Conservation (phyloP, 306 rosid species). For the Astragalus membranaceus region DNA sequence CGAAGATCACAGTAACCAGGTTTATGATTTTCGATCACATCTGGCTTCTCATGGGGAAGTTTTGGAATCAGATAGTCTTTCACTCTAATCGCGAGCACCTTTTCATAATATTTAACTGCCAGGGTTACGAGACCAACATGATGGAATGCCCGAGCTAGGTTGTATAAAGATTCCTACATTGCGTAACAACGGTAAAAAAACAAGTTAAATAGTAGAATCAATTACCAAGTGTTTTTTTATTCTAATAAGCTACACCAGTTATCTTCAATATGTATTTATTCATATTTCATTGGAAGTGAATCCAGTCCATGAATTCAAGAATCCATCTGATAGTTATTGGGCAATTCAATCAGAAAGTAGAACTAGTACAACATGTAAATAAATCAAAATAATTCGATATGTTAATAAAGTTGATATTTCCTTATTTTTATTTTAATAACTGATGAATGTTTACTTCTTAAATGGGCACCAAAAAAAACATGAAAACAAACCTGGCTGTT, state of each 20-base stretch:
- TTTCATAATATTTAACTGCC: slow-evolving; percentile 61
- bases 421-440: not conserved
- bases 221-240: not conserved
- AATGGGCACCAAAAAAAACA: not conserved
- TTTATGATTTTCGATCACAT: slow-evolving; percentile 25
- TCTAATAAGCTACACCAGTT: not conserved
- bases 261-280: not conserved
- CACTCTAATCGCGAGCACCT: slow-evolving; percentile 55
- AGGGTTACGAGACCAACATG: slow-evolving; percentile 76
- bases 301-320: not conserved
- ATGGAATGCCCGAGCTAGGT: slow-evolving; percentile 77
- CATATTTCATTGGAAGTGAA: no score
- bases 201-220: no score
- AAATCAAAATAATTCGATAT: not conserved
- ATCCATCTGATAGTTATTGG: not conserved
- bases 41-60: slow-evolving; percentile 51
- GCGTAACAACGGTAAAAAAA: no score
- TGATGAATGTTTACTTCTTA: slow-evolving; percentile 2
- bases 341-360: not conserved
- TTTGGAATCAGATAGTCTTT: slow-evolving; percentile 65
- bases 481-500: slow-evolving; percentile 68
- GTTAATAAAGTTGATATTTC: not conserved
- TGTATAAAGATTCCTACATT: slow-evolving; percentile 72
- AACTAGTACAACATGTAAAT: not conserved
- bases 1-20: slow-evolving; percentile 71